Percentiles rank a stretch among this genome's conserved stretches.
Evolutionary conservation across 345 rosid species (phyloP).

Genomic region (Sisymbrium altissimum): DNA sequence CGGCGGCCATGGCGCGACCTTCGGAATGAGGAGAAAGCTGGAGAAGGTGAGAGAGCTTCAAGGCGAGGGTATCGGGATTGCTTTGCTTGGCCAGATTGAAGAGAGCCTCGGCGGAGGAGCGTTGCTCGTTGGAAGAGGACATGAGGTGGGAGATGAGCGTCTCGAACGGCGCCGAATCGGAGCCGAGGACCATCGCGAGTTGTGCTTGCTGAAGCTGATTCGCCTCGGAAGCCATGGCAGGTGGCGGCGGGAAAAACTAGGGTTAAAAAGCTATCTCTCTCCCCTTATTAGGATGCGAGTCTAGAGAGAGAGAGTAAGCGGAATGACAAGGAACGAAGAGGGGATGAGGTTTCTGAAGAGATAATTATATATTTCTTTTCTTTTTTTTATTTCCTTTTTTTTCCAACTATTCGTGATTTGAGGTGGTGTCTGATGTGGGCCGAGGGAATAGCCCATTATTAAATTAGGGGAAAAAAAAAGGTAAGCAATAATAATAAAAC

Average conservation of each 20-base stretch:
- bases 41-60: slow-evolving; percentile 82
- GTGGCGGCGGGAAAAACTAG: slow-evolving; percentile 38
- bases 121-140: slow-evolving; percentile 93
- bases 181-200: slow-evolving; percentile 74
- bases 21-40: slow-evolving; percentile 71
- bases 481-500: too few species aligned
- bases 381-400: neutral
- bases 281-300: slow-evolving; percentile 7
- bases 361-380: slow-evolving; percentile 15
- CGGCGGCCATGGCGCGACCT: slow-evolving; percentile 90
- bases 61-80: slow-evolving; percentile 79
- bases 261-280: slow-evolving; percentile 31
- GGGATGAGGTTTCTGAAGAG: slow-evolving; percentile 22
- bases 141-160: slow-evolving; percentile 78
- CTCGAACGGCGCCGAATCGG: slow-evolving; percentile 83
- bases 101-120: slow-evolving; percentile 78
- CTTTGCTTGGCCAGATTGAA: slow-evolving; percentile 89
- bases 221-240: slow-evolving; percentile 72
- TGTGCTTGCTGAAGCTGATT: slow-evolving; percentile 78
- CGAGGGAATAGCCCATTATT: neutral
- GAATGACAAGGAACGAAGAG: slow-evolving; percentile 11
- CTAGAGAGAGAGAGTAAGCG: slow-evolving; percentile 33
- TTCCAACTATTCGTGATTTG: slow-evolving; percentile 25
- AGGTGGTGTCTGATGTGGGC: slow-evolving; percentile 28
- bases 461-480: neutral